Conservation (phyloP, 495 filamentous ascomycete species). For the Sordaria brevicollis region DNA sequence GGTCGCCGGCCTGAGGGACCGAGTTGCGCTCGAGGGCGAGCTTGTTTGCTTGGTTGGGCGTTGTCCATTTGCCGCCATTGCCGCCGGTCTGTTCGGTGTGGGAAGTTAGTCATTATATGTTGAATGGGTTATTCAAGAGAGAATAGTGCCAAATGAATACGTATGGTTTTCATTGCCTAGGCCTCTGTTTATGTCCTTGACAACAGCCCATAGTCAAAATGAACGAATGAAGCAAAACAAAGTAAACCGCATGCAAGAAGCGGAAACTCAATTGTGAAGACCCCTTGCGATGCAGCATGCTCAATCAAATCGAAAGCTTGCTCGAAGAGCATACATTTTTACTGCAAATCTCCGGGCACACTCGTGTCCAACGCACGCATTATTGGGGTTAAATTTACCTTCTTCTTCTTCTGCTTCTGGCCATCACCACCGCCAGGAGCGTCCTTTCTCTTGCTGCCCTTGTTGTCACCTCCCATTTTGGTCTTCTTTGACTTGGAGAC, state of each 20-base stretch:
- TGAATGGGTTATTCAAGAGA: background rate
- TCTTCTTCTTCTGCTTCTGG: constrained; percentile 21
- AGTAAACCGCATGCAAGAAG: background rate
- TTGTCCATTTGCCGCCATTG: constrained; percentile 45
- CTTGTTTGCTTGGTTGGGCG: constrained; percentile 40
- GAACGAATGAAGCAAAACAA: background rate
- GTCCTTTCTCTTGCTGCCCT: constrained; percentile 19
- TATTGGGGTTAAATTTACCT: constrained; percentile 8
- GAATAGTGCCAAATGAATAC: too few relatives aligned
- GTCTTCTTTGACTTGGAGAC: background rate
- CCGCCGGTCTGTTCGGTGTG: constrained; percentile 31
- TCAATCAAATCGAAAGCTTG: background rate
- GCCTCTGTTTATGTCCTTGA: background rate
- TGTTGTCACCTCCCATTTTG: constrained; percentile 9
- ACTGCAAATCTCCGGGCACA: background rate
- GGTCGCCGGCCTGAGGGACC: constrained; percentile 60
- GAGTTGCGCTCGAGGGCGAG: constrained; percentile 17
- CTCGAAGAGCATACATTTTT: background rate
- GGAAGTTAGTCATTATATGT: background rate
- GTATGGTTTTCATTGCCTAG: too few relatives aligned
- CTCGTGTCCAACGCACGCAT: background rate
- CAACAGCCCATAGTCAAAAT: background rate
- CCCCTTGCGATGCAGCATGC: background rate
- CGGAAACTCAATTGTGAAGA: background rate
- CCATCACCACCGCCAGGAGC: constrained; percentile 8